Conservation (phyloP, 352 stramenopile genomes). For the Globisporangium okanoganense region DNA sequence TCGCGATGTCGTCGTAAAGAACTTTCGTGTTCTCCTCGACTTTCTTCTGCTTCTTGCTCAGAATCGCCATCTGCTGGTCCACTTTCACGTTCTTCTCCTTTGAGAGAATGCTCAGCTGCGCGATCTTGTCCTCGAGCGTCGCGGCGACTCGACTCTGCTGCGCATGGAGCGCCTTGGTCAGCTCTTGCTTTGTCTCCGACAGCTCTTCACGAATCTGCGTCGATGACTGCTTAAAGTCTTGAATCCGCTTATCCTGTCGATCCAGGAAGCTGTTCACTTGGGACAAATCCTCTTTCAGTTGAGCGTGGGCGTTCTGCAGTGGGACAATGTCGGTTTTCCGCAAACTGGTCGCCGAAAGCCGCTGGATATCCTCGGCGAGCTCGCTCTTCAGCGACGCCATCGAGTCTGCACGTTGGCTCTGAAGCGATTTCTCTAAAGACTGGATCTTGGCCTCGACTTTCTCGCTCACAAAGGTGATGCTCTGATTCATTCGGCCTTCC, state of each 20-base stretch:
- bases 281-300: constrained; percentile 56
- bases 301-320: constrained; percentile 54
- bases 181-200: constrained; percentile 42
- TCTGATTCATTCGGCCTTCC: constrained; percentile 57
- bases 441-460: constrained; percentile 71
- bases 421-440: constrained; percentile 42
- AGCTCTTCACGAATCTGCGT: constrained; percentile 53
- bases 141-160: constrained; percentile 39
- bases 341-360: constrained; percentile 33
- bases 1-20: constrained; percentile 37
- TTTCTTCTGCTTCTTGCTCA: constrained; percentile 61
- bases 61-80: constrained; percentile 44
- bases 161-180: constrained; percentile 48
- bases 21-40: constrained; percentile 41
- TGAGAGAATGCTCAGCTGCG: constrained; percentile 29
- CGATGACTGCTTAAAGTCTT: constrained; percentile 45
- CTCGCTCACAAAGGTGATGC: constrained; percentile 49
- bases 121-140: constrained; percentile 55
- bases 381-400: constrained; percentile 52
- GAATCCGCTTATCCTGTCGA: constrained; percentile 59
- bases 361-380: constrained; percentile 54
- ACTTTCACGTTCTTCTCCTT: constrained; percentile 48
- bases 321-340: constrained; percentile 49
- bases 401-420: constrained; percentile 48
- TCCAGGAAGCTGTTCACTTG: constrained; percentile 54